phyloP scores from a whole-genome alignment of 306 rosid species.

The Abrus pulchellus region DNA sequence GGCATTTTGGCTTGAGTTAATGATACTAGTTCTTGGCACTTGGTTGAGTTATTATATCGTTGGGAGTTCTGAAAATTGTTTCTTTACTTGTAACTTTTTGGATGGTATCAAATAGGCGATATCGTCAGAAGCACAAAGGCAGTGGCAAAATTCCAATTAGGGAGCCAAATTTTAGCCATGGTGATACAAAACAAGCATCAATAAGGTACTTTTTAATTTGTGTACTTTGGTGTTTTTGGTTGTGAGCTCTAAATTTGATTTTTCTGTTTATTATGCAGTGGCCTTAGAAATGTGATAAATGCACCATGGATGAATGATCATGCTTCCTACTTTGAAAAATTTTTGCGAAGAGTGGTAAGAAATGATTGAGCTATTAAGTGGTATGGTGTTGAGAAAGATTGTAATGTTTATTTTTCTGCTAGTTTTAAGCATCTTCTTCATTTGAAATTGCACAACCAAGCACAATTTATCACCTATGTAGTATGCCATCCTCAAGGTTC shows the following conservation, averaged over 20 bases:
- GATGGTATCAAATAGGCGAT: conserved; percentile 57
- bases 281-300: conserved; percentile 40
- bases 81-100: conserved; percentile 29
- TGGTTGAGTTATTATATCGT: neutral
- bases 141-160: conserved; percentile 45
- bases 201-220: conserved; percentile 1
- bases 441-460: conserved; percentile 31
- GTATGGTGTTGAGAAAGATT: neutral
- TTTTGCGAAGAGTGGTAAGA: conserved; percentile 60
- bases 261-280: conserved; percentile 55
- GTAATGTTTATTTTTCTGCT: conserved; percentile 1
- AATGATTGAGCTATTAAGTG: neutral
- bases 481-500: conserved; percentile 31
- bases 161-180: conserved; percentile 42
- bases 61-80: neutral
- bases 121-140: conserved; percentile 22
- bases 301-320: conserved; percentile 6
- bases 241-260: conserved; percentile 40
- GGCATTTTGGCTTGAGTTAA: neutral
- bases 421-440: conserved; percentile 22
- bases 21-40: neutral
- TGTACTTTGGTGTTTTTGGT: neutral
- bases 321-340: conserved; percentile 46
- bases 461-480: neutral
- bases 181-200: conserved; percentile 33